Conservation (phyloP, 345 rosid genomes). For the Streptanthus diversifolius region DNA sequence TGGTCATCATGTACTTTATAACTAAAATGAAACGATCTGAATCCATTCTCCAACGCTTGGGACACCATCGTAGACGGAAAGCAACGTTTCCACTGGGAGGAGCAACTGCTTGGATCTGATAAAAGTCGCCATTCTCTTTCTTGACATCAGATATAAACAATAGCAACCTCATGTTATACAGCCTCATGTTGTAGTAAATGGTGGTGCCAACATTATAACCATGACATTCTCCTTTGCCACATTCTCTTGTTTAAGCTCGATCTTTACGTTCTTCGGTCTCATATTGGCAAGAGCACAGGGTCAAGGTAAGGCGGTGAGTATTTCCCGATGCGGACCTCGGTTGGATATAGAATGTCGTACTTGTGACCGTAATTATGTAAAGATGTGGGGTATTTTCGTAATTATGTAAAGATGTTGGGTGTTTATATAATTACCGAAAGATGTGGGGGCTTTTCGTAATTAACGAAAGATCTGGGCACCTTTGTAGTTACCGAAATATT, state of each 20-base stretch:
- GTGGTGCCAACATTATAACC: conserved; percentile 54
- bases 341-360: conserved; percentile 48
- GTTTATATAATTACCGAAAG: too few species aligned
- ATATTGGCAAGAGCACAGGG: conserved; percentile 9
- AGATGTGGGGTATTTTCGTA: too few species aligned
- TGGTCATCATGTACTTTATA: background rate
- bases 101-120: conserved; percentile 27
- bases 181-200: conserved; percentile 66
- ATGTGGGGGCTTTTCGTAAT: too few species aligned
- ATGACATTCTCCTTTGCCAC: conserved; percentile 18
- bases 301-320: conserved; percentile 70
- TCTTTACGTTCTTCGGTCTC: conserved; percentile 35
- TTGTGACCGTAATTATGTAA: too few species aligned
- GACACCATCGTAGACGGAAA: conserved; percentile 44
- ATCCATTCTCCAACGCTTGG: conserved; percentile 54
- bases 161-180: conserved; percentile 51
- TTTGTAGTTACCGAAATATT: too few species aligned
- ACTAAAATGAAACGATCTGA: conserved; percentile 36
- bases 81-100: conserved; percentile 47
- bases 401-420: too few species aligned
- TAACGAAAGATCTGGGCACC: too few species aligned
- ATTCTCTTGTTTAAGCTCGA: conserved; percentile 1
- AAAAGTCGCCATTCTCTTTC: background rate
- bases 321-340: conserved; percentile 63
- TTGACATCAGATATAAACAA: conserved; percentile 21